Conservation (phyloP, 768 basidiomycete species). For the Boletus tomentosulus region DNA sequence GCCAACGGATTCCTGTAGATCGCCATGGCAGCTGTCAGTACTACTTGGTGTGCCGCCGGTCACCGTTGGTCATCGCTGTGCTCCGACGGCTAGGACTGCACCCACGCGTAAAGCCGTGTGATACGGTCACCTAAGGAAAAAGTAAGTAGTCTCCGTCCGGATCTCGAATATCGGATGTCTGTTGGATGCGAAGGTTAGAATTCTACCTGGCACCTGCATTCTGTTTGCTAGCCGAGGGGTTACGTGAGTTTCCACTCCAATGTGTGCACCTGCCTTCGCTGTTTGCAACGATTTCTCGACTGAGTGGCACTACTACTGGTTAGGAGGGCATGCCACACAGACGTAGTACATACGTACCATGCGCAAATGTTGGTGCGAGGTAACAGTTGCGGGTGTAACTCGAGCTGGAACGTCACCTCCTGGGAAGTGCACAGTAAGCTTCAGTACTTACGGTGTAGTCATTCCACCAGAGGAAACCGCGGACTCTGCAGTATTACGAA, state of each 20-base stretch:
- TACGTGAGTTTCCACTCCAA: not conserved
- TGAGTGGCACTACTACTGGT: not conserved
- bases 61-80: not conserved
- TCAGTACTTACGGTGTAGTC: too few relatives aligned
- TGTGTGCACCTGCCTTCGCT: not conserved
- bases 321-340: too few relatives aligned
- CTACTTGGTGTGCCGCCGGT: not conserved
- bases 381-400: too few relatives aligned
- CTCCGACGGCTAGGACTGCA: too few relatives aligned
- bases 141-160: not conserved
- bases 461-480: too few relatives aligned
- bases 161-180: not conserved
- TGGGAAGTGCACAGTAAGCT: too few relatives aligned
- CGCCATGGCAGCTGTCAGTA: not conserved
- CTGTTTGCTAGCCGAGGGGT: not conserved
- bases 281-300: not conserved
- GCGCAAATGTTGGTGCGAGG: too few relatives aligned
- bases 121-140: too few relatives aligned
- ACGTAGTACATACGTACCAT: not conserved
- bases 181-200: not conserved
- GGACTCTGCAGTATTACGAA: not conserved
- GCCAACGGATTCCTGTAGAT: not conserved
- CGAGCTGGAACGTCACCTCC: too few relatives aligned
- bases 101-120: not conserved
- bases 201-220: not conserved